Evolutionary conservation across 306 rosid species (phyloP).

Genomic region (Comarum palustre): DNA sequence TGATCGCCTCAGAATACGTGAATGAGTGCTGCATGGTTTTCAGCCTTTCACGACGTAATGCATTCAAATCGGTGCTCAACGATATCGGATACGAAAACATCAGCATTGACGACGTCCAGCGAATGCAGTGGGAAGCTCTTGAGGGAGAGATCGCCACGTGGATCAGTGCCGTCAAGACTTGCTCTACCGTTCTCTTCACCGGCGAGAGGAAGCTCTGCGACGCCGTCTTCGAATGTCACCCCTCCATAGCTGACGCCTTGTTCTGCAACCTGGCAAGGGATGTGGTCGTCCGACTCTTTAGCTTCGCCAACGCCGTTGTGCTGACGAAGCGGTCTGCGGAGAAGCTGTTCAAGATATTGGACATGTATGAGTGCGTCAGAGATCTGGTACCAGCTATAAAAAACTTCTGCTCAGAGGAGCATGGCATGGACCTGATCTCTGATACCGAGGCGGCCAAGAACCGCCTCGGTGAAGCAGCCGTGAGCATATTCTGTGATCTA

Average conservation of each 20-base stretch:
- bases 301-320: conserved; percentile 54
- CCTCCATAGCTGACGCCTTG: conserved; percentile 28
- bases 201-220: conserved; percentile 44
- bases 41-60: conserved; percentile 37
- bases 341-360: conserved; percentile 68
- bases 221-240: conserved; percentile 41
- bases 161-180: conserved; percentile 54
- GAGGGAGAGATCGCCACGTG: conserved; percentile 58
- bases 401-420: conserved; percentile 20
- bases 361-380: conserved; percentile 67
- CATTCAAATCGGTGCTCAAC: conserved; percentile 39
- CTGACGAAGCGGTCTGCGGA: conserved; percentile 55
- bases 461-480: conserved; percentile 38
- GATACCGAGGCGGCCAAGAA: conserved; percentile 38
- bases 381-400: conserved; percentile 33
- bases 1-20: conserved; percentile 60
- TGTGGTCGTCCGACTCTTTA: conserved; percentile 45
- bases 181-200: conserved; percentile 46
- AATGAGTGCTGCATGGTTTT: conserved; percentile 57
- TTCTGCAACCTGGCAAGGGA: conserved; percentile 41
- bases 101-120: conserved; percentile 58
- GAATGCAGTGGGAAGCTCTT: conserved; percentile 61
- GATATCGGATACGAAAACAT: conserved; percentile 37
- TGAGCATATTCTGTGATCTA: conserved; percentile 53
- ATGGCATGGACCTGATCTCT: conserved; percentile 32